Percentiles rank a stretch among this genome's conserved stretches.
Evolutionary conservation across 2,329 filamentous ascomycete species (phyloP).

Genomic region (Alternaria gaisen): DNA sequence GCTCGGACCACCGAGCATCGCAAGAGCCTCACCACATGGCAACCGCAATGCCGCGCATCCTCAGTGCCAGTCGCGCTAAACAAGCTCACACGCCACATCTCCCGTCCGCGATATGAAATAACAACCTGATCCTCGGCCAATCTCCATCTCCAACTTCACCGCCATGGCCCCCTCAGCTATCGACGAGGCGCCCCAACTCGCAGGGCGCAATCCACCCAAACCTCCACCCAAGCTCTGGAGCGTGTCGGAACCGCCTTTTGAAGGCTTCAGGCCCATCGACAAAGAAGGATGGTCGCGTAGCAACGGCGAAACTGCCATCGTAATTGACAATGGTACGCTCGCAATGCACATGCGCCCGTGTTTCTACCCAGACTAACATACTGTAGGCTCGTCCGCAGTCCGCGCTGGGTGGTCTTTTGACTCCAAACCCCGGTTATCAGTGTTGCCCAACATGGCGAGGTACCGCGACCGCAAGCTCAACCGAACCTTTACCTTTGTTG

Average conservation of each 20-base stretch:
- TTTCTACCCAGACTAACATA: constrained; percentile 23
- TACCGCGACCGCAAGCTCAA: constrained; percentile 94
- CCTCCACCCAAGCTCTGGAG: constrained; percentile 62
- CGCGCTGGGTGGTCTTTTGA: constrained; percentile 98
- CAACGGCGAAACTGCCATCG: constrained; percentile 73
- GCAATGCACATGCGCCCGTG: constrained; percentile 3
- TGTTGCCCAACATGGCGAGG: constrained; percentile 91
- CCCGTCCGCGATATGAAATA: constrained; percentile 40
- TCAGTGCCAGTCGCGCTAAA: constrained; percentile 28
- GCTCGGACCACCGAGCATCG: constrained; percentile 34
- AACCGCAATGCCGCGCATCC: constrained; percentile 26
- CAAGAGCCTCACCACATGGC: constrained; percentile 27
- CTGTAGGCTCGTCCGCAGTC: constrained; percentile 80
- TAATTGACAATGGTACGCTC: constrained; percentile 91
- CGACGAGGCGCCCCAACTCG: constrained; percentile 50
- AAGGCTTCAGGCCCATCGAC: constrained; percentile 65
- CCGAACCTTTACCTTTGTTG: constrained; percentile 91
- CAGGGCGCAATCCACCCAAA: constrained; percentile 61
- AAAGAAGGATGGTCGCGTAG: constrained; percentile 77
- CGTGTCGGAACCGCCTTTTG: constrained; percentile 68
- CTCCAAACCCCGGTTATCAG: constrained; percentile 75
- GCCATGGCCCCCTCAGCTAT: constrained; percentile 50
- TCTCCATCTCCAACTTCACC: constrained; percentile 15
- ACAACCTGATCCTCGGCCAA: constrained; percentile 15
- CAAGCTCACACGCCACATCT: constrained; percentile 23